Conservation (phyloP, 495 filamentous ascomycete species). For the Trichoderma gamsii region DNA sequence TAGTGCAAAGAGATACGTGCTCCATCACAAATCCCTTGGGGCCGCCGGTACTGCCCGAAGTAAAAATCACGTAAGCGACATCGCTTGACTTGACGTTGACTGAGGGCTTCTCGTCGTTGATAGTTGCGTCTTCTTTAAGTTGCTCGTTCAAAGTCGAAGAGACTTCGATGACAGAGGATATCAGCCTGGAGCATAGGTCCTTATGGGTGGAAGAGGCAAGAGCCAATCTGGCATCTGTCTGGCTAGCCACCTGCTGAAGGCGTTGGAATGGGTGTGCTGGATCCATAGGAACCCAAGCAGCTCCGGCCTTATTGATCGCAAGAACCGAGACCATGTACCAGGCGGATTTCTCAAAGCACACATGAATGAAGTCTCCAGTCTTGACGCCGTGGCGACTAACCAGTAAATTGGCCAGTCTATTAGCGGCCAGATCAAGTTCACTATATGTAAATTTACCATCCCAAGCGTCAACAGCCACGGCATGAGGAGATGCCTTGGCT, state of each 20-base stretch:
- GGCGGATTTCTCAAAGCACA: constrained; percentile 53
- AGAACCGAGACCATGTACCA: constrained; percentile 7
- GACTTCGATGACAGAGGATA: background rate
- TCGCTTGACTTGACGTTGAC: constrained; percentile 29
- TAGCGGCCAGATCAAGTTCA: constrained; percentile 5
- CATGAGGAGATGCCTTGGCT: background rate
- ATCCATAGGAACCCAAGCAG: constrained; percentile 1
- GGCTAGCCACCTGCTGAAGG: constrained; percentile 23
- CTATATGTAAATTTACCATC: constrained; percentile 9
- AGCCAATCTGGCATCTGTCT: constrained; percentile 3
- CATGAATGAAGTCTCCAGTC: constrained; percentile 42
- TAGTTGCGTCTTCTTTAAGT: background rate
- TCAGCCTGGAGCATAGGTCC: background rate
- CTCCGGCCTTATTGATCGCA: constrained; percentile 1
- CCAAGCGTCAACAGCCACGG: constrained; percentile 4
- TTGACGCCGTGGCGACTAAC: constrained; percentile 59
- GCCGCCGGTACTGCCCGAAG: constrained; percentile 43
- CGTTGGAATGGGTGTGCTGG: constrained; percentile 44
- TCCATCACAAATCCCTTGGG: constrained; percentile 41
- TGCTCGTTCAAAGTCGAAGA: background rate
- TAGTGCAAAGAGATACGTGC: constrained; percentile 23
- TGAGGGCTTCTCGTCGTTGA: constrained; percentile 35
- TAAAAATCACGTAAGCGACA: constrained; percentile 49
- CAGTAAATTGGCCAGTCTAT: background rate
- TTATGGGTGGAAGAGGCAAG: background rate